Conservation (phyloP, 164 flowering plant genomes). For the Piper betle region DNA sequence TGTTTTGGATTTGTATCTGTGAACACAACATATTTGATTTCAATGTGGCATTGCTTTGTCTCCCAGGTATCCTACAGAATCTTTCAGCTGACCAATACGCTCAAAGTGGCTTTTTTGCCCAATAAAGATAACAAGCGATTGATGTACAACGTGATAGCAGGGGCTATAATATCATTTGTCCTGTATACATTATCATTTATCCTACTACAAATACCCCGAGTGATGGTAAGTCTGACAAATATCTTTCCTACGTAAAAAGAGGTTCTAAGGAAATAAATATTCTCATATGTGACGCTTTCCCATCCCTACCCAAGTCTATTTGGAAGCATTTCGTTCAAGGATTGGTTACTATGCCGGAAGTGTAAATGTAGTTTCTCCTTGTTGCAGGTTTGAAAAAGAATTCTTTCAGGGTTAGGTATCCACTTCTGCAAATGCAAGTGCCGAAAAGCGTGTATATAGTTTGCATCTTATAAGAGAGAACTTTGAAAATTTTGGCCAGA, state of each 20-base stretch:
- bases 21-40: neutral
- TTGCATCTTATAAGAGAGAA: neutral
- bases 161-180: conserved; percentile 24
- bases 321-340: neutral
- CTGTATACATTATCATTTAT: conserved; percentile 45
- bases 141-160: conserved; percentile 40
- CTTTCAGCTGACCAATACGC: conserved; percentile 66
- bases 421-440: neutral
- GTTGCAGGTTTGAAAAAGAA: neutral
- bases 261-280: too few species aligned
- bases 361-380: neutral
- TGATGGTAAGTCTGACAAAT: conserved; percentile 36
- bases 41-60: neutral
- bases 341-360: neutral
- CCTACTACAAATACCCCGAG: conserved; percentile 39
- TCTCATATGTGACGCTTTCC: neutral
- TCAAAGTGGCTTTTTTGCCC: conserved; percentile 74
- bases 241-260: neutral
- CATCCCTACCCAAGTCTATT: neutral
- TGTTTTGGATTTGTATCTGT: too few species aligned
- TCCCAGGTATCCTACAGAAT: conserved; percentile 78
- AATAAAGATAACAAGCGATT: conserved; percentile 68
- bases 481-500: neutral
- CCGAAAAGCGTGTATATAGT: neutral
- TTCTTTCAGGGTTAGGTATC: neutral